phyloP scores from a whole-genome alignment of 1,139 yeast genomes.

The Kodamaea fungicola region DNA sequence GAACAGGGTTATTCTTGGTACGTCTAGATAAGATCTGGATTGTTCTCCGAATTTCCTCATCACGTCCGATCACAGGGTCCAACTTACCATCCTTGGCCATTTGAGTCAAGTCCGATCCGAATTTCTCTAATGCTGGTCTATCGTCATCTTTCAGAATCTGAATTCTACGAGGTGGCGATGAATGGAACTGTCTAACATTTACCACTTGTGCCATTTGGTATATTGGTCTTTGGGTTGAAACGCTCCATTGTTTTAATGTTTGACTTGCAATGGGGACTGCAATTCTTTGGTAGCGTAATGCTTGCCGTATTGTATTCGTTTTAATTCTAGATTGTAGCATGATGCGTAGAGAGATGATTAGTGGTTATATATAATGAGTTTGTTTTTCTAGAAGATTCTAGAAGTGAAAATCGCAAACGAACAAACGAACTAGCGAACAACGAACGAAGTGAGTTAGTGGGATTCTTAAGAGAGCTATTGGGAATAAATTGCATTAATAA shows the following conservation, averaged over 20 bases:
- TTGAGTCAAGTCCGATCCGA: constrained; percentile 83
- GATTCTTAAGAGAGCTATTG: no score
- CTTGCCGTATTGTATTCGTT: neutral
- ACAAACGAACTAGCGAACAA: no score
- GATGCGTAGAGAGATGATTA: neutral
- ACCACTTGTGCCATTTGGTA: neutral
- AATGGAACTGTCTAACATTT: constrained; percentile 13
- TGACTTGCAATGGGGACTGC: no score
- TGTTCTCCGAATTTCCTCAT: constrained; percentile 89
- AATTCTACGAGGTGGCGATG: constrained; percentile 15
- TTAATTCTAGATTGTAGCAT: neutral
- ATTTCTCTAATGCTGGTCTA: constrained; percentile 78
- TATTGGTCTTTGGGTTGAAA: no score
- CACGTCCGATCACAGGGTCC: constrained; percentile 96
- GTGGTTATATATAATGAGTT: neutral
- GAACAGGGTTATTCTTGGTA: constrained; percentile 90
- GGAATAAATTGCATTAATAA: no score
- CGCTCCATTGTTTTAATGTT: no score
- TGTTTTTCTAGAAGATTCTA: neutral
- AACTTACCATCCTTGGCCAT: constrained; percentile 86
- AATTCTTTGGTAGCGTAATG: no score
- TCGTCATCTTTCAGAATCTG: constrained; percentile 49
- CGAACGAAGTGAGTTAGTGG: no score
- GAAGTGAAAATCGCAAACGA: neutral
- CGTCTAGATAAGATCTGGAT: constrained; percentile 88